Percentiles rank a stretch among this genome's conserved stretches.
Evolutionary conservation across 371 early-diverging fungal species (phyloP).

Genomic region (Rhizopus arrhizus): DNA sequence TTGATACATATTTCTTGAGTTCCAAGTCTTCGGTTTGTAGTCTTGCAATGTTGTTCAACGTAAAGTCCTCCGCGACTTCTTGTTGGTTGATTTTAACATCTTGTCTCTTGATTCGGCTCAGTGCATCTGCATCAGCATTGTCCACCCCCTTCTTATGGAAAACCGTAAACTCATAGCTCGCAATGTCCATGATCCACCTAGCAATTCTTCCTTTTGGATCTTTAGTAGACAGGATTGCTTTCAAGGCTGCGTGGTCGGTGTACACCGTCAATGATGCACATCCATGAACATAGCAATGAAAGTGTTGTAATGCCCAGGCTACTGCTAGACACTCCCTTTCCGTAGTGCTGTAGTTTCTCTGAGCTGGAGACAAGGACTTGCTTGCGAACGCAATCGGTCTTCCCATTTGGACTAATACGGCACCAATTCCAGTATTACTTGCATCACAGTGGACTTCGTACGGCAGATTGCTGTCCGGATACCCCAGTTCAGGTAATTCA

Average conservation of each 20-base stretch:
- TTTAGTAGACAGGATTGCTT: neutral
- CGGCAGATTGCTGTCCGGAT: too few relatives aligned
- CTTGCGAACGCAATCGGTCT: constrained; percentile 6
- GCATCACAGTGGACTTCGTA: too few relatives aligned
- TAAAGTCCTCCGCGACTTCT: neutral
- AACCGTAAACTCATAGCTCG: constrained; percentile 4
- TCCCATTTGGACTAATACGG: too few relatives aligned
- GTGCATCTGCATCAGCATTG: constrained; percentile 9
- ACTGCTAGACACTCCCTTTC: constrained; percentile 11
- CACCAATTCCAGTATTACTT: too few relatives aligned
- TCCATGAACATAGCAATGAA: constrained; percentile 11
- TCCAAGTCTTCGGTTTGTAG: too few relatives aligned
- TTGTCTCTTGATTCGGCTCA: constrained; percentile 2
- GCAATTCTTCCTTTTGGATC: neutral
- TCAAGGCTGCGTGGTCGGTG: neutral
- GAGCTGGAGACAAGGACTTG: neutral
- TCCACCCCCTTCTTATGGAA: neutral
- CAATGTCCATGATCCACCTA: constrained; percentile 2
- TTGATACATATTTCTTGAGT: too few relatives aligned
- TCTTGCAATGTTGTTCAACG: too few relatives aligned
- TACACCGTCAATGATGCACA: neutral
- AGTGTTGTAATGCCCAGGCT: neutral
- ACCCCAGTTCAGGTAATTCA: too few relatives aligned
- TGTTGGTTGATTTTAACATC: neutral
- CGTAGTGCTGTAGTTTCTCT: constrained; percentile 5